Percentiles rank a stretch among this genome's conserved stretches.
These are phyloP conservation scores for Trametes gibbosa DNA, from an alignment of 768 basidiomycete species.

Conservation along the genomic window DNA sequence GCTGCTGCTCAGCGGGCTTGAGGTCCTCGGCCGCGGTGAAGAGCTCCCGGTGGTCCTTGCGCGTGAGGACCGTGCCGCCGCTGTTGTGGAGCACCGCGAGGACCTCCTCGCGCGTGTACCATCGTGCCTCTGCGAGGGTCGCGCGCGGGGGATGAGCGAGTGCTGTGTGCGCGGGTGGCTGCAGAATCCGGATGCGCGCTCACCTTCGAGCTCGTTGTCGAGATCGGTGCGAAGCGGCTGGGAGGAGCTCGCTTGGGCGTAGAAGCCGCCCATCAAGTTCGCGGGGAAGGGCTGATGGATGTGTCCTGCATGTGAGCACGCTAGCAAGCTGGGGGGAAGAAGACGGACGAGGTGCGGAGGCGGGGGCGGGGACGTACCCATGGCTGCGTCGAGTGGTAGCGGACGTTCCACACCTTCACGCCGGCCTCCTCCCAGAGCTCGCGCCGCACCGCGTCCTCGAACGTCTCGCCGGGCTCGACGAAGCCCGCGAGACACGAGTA, in stretches of 20 bases:
- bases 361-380: slow-evolving; percentile 53
- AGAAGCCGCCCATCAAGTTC: slow-evolving; percentile 89
- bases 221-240: slow-evolving; percentile 80
- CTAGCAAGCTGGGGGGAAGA: too few species aligned
- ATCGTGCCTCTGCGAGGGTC: slow-evolving; percentile 77
- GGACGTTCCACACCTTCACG: slow-evolving; percentile 77
- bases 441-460: slow-evolving; percentile 89
- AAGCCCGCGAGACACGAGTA: slow-evolving; percentile 95
- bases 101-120: slow-evolving; percentile 81
- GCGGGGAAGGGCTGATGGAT: slow-evolving; percentile 77
- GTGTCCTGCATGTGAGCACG: not conserved
- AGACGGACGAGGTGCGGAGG: not conserved
- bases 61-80: slow-evolving; percentile 47
- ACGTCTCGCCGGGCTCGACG: slow-evolving; percentile 89
- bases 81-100: slow-evolving; percentile 56
- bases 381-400: slow-evolving; percentile 84
- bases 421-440: slow-evolving; percentile 98
- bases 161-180: not conserved
- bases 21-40: slow-evolving; percentile 29
- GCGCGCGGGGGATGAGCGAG: not conserved
- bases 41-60: slow-evolving; percentile 50
- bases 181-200: slow-evolving; percentile 21
- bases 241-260: slow-evolving; percentile 69
- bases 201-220: slow-evolving; percentile 94
- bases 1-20: slow-evolving; percentile 8